Evolutionary conservation across 2,329 filamentous ascomycete species (phyloP), one percentile per base, ranked within the genome.

Genomic region (Neoarthrinium moseri): DNA sequence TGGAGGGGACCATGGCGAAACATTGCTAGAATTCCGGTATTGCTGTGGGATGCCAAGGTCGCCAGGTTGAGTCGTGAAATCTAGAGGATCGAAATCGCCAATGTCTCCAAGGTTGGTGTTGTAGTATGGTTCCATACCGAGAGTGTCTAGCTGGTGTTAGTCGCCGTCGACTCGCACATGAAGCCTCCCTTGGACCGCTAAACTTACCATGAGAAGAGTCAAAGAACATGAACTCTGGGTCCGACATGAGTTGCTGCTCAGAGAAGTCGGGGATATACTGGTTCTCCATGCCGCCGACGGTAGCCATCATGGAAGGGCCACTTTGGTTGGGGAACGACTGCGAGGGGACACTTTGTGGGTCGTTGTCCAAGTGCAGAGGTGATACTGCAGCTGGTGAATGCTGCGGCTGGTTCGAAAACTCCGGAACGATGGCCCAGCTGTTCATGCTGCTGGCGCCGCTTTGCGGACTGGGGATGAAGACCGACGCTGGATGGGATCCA

Each of bases 341-440:
- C 7, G 66, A 54, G 15, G 67, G 60, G 49, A 64, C 65, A 41
- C 56, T 49, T 6, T 62, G 55, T 33, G 66, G 62, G 24, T 72
- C 68, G 50, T 68, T 58, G 34, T 75, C 68, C 6, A 70, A 52
- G 35, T 69, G 62, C 18, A 74, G 53, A 3, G 73, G 75, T 18
- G 74, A 77, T 30, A 71, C 61, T 2, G 63, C 61, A 5, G 60
- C 54, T n/a, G 65, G 61, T 18, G 66, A 66, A 18, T 55, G 51
- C 46, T 62, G 57, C 11, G 64, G 46, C 29, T 64, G 58, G 42
- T 55, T 56, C 17, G 60, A 50, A 50, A 69, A 68, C 23, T 70
- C 67, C 37, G 80, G 60, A 34, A 80, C 60, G 11, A 67, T 68
- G n/a, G n/a, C n/a, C 61, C 72, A 81, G 18, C 77, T 76, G 29